Conservation (phyloP, 73 alveolate species). For the Paraurostyla sp. region DNA sequence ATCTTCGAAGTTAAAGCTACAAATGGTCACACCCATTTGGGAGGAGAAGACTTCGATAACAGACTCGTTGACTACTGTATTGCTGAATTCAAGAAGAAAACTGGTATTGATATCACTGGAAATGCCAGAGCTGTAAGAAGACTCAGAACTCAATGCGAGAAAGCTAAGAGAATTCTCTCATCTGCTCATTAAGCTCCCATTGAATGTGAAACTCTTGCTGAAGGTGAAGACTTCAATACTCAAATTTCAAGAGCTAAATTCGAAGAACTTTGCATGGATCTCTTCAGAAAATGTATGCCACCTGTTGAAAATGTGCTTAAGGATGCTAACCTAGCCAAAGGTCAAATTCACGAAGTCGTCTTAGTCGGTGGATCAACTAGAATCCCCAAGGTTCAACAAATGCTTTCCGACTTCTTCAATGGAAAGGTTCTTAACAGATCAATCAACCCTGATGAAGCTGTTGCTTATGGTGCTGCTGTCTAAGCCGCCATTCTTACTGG, state of each 20-base stretch:
- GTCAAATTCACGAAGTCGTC: constrained; percentile 88
- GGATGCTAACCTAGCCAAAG: constrained; percentile 81
- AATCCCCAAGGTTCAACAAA: constrained; percentile 87
- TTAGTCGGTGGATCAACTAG: constrained; percentile 96
- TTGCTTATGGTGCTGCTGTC: constrained; percentile 95
- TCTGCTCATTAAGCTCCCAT: constrained; percentile 90
- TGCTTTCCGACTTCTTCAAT: constrained; percentile 91
- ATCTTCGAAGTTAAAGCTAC: constrained; percentile 94
- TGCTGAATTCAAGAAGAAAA: constrained; percentile 86
- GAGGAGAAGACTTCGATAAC: constrained; percentile 98
- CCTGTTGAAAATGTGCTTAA: constrained; percentile 76
- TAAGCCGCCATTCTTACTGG: constrained; percentile 90
- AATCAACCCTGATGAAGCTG: constrained; percentile 99
- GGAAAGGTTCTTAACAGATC: constrained; percentile 92
- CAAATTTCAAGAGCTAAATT: constrained; percentile 76
- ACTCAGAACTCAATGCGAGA: constrained; percentile 96
- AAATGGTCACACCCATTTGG: constrained; percentile 95
- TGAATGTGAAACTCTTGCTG: constrained; percentile 80
- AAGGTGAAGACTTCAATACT: constrained; percentile 87
- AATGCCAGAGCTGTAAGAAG: constrained; percentile 94
- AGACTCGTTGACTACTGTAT: constrained; percentile 79
- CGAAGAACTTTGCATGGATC: constrained; percentile 82
- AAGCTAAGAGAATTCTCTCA: constrained; percentile 94
- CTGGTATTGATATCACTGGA: constrained; percentile 84
- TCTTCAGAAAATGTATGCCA: constrained; percentile 79